phyloP scores from a whole-genome alignment of 495 filamentous ascomycete species.

The Talaromyces proteolyticus region DNA sequence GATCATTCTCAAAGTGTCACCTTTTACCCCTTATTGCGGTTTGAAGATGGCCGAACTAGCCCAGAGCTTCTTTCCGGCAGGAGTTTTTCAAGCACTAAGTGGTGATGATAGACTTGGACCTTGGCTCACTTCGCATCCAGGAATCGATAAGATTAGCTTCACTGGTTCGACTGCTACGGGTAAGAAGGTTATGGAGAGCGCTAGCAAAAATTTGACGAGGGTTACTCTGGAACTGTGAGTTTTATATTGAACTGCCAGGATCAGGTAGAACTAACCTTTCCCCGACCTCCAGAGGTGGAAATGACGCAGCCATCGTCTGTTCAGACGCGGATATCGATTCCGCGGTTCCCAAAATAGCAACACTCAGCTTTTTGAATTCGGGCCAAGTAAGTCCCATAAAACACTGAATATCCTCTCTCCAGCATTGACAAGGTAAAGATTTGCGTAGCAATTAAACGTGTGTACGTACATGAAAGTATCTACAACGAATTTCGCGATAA shows the following conservation, averaged over 20 bases:
- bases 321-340: conserved; percentile 59
- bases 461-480: conserved; percentile 64
- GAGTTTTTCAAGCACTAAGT: conserved; percentile 61
- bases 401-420: too few species aligned
- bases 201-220: conserved; percentile 56
- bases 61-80: conserved; percentile 54
- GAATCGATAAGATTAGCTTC: conserved; percentile 63
- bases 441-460: conserved; percentile 58
- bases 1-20: conserved; percentile 57
- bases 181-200: conserved; percentile 55
- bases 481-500: conserved; percentile 54
- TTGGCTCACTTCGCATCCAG: conserved; percentile 49
- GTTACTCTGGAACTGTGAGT: conserved; percentile 53
- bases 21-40: conserved; percentile 62
- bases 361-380: conserved; percentile 52
- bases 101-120: conserved; percentile 62
- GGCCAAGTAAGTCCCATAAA: too few species aligned
- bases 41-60: conserved; percentile 60
- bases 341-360: conserved; percentile 45
- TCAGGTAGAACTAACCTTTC: too few species aligned
- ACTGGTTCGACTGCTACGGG: conserved; percentile 62
- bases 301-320: conserved; percentile 62
- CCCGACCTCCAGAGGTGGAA: too few species aligned
- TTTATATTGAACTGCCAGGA: too few species aligned
- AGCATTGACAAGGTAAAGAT: too few species aligned